phyloP scores from a whole-genome alignment of 495 filamentous ascomycete genomes.

The Daldinia bambusicola region DNA sequence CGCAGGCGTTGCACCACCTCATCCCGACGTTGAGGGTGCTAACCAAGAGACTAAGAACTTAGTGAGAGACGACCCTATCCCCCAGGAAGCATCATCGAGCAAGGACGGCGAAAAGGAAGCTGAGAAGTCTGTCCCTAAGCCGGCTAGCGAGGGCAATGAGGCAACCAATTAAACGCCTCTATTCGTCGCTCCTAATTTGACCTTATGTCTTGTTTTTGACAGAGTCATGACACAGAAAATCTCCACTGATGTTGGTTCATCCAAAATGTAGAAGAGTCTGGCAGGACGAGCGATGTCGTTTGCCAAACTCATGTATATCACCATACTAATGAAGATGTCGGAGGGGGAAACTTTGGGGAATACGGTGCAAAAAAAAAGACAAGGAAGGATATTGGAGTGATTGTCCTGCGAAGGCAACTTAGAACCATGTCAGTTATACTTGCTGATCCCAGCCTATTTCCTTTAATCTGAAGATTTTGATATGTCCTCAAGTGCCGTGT shows the following conservation, averaged over 20 bases:
- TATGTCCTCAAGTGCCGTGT: constrained; percentile 1
- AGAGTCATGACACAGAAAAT: constrained; percentile 28
- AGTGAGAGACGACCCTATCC: constrained; percentile 55
- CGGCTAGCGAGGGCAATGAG: constrained; percentile 80
- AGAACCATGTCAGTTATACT: constrained; percentile 37
- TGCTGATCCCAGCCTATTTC: constrained; percentile 38
- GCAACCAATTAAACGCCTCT: constrained; percentile 54
- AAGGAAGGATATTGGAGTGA: constrained; percentile 25
- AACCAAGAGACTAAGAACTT: constrained; percentile 69
- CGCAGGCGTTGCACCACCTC: constrained; percentile 73
- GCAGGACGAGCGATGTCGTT: constrained; percentile 19
- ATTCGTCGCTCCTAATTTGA: constrained; percentile 3
- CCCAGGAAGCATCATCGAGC: constrained; percentile 63
- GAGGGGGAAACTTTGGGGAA: constrained; percentile 31
- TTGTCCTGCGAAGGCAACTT: constrained; percentile 27
- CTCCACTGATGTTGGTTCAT: constrained; percentile 27
- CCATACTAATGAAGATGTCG: constrained; percentile 43
- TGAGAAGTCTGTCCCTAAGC: constrained; percentile 69
- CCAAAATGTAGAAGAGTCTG: constrained; percentile 21
- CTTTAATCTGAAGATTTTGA: constrained; percentile 37
- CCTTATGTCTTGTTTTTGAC: constrained; percentile 5
- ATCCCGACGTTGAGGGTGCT: constrained; percentile 81
- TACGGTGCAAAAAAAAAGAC: constrained; percentile 31
- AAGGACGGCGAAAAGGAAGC: constrained; percentile 72
- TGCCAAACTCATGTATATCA: constrained; percentile 36